Base-by-base conservation (phyloP, 495 filamentous ascomycete genomes). In the Haplographium delicatum region DNA sequence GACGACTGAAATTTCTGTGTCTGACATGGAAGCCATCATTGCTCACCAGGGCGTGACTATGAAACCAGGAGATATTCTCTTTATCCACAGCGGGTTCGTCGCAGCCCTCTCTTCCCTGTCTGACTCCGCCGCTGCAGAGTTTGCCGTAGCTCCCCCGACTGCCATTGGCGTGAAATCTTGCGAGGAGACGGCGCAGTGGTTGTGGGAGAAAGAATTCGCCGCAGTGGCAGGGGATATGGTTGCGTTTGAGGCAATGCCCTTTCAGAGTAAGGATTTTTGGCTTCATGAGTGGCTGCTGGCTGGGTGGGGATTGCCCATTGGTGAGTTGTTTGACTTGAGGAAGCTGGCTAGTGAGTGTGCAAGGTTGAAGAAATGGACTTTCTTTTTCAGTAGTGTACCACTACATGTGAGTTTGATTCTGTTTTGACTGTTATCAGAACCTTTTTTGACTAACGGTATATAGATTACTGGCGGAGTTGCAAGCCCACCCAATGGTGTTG, bases 251-350 rank as follows among this genome's bases (percentile, higher is more conserved):
- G 62, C 64, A 18, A 61, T 53, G 34, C 72, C 72, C 4, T 62
- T 59, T 19, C 50, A 54, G 31, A 51, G 51, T 43, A 31, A 25
- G n/a, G 57, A 59, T 13, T 54, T 60, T 10, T 41, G 35, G 27
- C 50, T 82, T 44, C 78, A 81, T 61, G 68, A 81, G 54, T 78
- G 70, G 70, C 54, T 76, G 24, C 57, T 82, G 22, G 71, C 65
- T 3, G 72, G 73, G 6, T 83, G 75, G 76, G 79, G 79, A 2
- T 50, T 72, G 51, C 78, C 78, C 3, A 78, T 83, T 56, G 78
- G 78, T 1, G 79, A 83, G 65, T 57, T 80, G 53, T 81, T 79
- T 62, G 74, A 82, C 63, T 53, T 81, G 31, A 75, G 81, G 64
- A 59, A 57, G 28, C 58, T 81, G 54, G 44, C 59, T 59, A 18